phyloP scores from a whole-genome alignment of 1,284 basidiomycete genomes.

The Trametes pubescens region DNA sequence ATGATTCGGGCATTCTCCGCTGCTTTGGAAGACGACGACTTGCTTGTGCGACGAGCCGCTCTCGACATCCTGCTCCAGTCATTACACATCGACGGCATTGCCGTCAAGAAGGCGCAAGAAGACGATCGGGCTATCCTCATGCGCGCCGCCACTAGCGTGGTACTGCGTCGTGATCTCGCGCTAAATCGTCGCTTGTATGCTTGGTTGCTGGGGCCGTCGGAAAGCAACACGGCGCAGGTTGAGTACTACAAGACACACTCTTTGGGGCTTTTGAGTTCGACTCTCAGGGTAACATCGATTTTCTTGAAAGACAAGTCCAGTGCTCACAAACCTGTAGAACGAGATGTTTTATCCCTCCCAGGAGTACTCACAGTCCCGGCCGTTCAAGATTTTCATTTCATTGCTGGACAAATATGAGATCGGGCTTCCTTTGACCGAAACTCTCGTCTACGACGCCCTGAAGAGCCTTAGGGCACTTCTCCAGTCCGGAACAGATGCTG shows the following conservation, averaged over 20 bases:
- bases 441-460: slow-evolving; percentile 83
- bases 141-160: slow-evolving; percentile 82
- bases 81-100: slow-evolving; percentile 75
- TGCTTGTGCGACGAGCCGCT: slow-evolving; percentile 84
- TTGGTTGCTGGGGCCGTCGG: slow-evolving; percentile 90
- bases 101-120: slow-evolving; percentile 68
- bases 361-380: slow-evolving; percentile 80
- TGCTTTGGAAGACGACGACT: slow-evolving; percentile 89
- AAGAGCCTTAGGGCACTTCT: slow-evolving; percentile 71
- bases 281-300: slow-evolving; percentile 62
- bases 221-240: slow-evolving; percentile 77
- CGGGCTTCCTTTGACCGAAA: slow-evolving; percentile 82
- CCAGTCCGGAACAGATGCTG: slow-evolving; percentile 55
- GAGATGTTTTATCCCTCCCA: slow-evolving; percentile 78
- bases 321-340: slow-evolving; percentile 48
- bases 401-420: slow-evolving; percentile 98
- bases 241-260: slow-evolving; percentile 75
- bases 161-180: slow-evolving; percentile 91
- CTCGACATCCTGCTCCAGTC: slow-evolving; percentile 85
- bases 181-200: slow-evolving; percentile 93
- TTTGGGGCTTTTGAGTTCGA: slow-evolving; percentile 71
- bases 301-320: slow-evolving; percentile 6
- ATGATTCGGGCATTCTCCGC: slow-evolving; percentile 93
- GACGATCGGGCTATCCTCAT: slow-evolving; percentile 82
- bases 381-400: slow-evolving; percentile 96